Base-by-base conservation (phyloP, 169 alveolate species). In the Plasmodium gonderi region DNA sequence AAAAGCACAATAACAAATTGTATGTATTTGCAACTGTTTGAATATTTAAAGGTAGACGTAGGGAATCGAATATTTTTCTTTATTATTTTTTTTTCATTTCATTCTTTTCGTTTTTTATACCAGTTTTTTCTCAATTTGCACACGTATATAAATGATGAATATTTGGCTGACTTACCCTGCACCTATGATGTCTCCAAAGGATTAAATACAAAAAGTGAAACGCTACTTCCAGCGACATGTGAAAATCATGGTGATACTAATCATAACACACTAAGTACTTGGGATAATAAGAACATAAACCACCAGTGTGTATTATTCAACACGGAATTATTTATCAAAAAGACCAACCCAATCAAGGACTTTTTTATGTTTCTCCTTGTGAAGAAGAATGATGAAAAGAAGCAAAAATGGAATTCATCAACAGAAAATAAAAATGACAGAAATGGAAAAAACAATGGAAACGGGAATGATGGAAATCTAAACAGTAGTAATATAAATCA, bases 1-100 rank as follows among this genome's bases (percentile, higher is more conserved):
- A 87, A 87, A 31, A 87, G 49, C 29, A 75, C 93, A 4, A 87
- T 87, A n/a, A 87, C 93, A 17, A 87, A 87, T 87, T 60, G 79
- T 3, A 87, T 87, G 38, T 75, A 75, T 87, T 75, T 87, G 40
- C 93, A 87, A 65, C 36, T 87, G 20, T 87, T 87, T 87, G 93
- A 87, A 47, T 87, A 75, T 45, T 54, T 87, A 78, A 87, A 87
- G 64, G 93, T 87, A 0, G 93, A 87, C 17, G 45, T 74, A 17
- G 93, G 93, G 20, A 87, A 87, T 68, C 44, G 93, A 54, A 36
- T 87, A 26, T 87, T 87, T n/a, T 87, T 87, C 69, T 87, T 87
- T 44, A 87, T 87, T 44, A 29, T 87, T 12, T 87, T 87, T 33
- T 87, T 87, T 78, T 74, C 89, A 8, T 51, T 74, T 33, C 93